Percentiles rank a stretch among this genome's conserved stretches.
Evolutionary conservation across 2,329 filamentous ascomycete species (phyloP).

Genomic region (Nemania abortiva): DNA sequence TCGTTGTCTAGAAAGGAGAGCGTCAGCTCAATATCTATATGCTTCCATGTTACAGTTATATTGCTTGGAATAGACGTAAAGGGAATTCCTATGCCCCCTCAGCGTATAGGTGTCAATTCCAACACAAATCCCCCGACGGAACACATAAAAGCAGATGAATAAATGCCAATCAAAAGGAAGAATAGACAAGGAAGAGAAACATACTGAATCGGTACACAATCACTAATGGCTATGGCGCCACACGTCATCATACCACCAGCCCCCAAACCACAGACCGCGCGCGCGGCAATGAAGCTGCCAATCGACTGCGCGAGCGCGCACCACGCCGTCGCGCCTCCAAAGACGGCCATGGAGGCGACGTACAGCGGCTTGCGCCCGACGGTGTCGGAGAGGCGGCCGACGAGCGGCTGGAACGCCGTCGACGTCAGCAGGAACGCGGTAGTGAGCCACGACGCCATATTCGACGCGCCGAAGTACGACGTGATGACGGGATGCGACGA

Average conservation of each 20-base stretch:
- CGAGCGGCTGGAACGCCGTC: slow-evolving; percentile 80
- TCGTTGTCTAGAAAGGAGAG: slow-evolving; percentile 56
- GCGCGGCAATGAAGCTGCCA: slow-evolving; percentile 75
- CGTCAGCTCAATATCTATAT: background rate
- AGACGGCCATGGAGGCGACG: slow-evolving; percentile 71
- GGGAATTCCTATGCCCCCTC: too few species aligned
- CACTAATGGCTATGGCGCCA: slow-evolving; percentile 77
- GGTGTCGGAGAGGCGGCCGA: slow-evolving; percentile 80
- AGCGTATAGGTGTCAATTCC: too few species aligned
- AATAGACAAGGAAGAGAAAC: slow-evolving; percentile 14
- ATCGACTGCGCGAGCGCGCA: slow-evolving; percentile 77
- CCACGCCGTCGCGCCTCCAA: slow-evolving; percentile 74
- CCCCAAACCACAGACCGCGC: slow-evolving; percentile 78
- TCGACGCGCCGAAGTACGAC: slow-evolving; percentile 81
- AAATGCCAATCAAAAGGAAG: background rate
- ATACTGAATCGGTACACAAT: slow-evolving; percentile 78
- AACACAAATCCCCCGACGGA: background rate
- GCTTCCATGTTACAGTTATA: background rate
- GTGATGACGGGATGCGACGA: slow-evolving; percentile 85
- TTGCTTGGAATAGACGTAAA: background rate
- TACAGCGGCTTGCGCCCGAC: slow-evolving; percentile 77
- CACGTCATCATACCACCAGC: slow-evolving; percentile 78
- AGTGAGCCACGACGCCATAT: slow-evolving; percentile 85
- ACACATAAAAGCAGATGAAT: background rate
- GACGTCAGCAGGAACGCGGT: slow-evolving; percentile 83